Base-by-base conservation (phyloP, 2,329 filamentous ascomycete genomes). In the Triangularia verruculosa region DNA sequence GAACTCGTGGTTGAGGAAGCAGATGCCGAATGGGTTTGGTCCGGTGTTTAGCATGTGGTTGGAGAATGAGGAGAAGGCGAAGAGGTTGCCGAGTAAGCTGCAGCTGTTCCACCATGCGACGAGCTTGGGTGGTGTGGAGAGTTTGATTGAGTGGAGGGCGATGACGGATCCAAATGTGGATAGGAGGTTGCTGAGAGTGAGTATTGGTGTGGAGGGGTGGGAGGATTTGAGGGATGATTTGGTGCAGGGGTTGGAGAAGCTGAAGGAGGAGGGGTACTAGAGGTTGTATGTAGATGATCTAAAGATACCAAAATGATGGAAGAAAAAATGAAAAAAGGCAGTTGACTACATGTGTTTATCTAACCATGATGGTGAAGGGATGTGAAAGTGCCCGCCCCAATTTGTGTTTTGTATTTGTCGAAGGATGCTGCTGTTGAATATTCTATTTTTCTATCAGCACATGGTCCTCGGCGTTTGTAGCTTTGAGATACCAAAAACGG, bases 41-140 rank as follows among this genome's bases (percentile, higher is more conserved):
- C 90, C 95, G 1, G 94, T 98, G 6, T 98, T 98, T 73, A 84
- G 89, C 3, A 82, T 98, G 24, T 82, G 83, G 64, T 83, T 91
- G 79, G 84, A 84, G 71, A 79, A 83, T 2, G 80, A 84, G 65
- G 78, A 80, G 0, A 73, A 84, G 59, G 93, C 95, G 3, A 85
- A 82, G 68, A 76, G 79, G 28, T 77, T 99, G 67, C 95, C 95
- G 3, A 90, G 89, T 72, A 90, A 91, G 75, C 78, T 98, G 74
- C 74, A 81, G 2, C 83, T 97, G 53, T 98, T 98, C 80, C 92
- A 97, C 71, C 95, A 99, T 77, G 95, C 95, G 5, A 99, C 95
- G 2, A 96, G 91, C 75, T 78, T 98, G 27, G 95, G 95, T 2
- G 94, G 95, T 4, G 92, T 98, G 9, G 95, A 98, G 83, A 95